Evolutionary conservation across 441 rosid species (phyloP), one percentile per base, ranked within the genome.

Genomic region (Populus hybrid): DNA sequence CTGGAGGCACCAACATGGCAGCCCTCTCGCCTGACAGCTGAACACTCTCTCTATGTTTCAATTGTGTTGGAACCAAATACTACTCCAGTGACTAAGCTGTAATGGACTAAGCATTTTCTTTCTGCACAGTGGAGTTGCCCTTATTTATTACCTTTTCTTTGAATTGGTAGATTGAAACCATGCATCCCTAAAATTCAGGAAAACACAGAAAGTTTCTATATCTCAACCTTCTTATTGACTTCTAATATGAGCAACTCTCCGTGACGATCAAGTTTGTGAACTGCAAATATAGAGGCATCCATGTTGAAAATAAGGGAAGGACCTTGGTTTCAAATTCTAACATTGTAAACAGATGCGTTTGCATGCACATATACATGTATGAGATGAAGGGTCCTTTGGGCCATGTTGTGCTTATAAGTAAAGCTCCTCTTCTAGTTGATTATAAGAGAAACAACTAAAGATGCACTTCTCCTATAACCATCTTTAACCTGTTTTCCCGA

Each of bases 21-120:
- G 68, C 65, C 66, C 46, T 68, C 32, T 40, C 73, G 35, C 34
- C 75, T 74, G 73, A 76, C 70, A 80, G 65, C 28, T 76, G 34
- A 40, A 35, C 50, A 23, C 5, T 18, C 5, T 18, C 54, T 50
- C 26, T 6, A 14, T 72, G 40, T 74, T 72, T 79, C 74, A 69
- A 24, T 14, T 16, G 8, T 26, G 24, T 57, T 66, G 28, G 63
- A 57, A 69, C 72, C 20, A 65, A 14, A 72, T 28, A 64, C 40
- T 2, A n/a, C 12, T 26, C 4, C 40, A 46, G 66, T 26, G 63
- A 26, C 18, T 72, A 64, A 64, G 36, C 46, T 40, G 18, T 40
- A 61, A 10, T 10, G 79, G 24, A 30, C 26, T 9, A 16, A 5
- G n/a, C 61, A 70, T 24, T 70, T 40, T 38, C 75, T 63, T 2